Conservation (phyloP, 345 rosid species). For the Barbarea vulgaris region DNA sequence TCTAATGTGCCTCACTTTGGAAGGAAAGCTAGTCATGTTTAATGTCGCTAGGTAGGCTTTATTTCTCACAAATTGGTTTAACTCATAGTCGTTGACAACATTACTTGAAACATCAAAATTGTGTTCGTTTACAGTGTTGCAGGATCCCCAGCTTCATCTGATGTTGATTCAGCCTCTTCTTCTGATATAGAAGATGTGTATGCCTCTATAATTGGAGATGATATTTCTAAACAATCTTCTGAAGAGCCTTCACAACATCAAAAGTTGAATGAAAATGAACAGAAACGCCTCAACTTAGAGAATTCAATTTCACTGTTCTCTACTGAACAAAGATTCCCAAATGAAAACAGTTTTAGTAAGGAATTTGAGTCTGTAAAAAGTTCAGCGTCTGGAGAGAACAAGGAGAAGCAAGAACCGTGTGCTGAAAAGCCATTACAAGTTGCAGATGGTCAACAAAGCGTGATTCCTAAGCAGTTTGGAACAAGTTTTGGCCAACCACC, state of each 20-base stretch:
- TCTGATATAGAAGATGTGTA: slow-evolving; percentile 59
- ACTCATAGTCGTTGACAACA: slow-evolving; percentile 9
- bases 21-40: slow-evolving; percentile 86
- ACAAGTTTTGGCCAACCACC: slow-evolving; percentile 47
- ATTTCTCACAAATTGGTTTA: slow-evolving; percentile 24
- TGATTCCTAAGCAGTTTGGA: slow-evolving; percentile 41
- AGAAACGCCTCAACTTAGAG: slow-evolving; percentile 38
- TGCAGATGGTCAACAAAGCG: slow-evolving; percentile 40
- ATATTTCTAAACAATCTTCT: slow-evolving; percentile 41
- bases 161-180: slow-evolving; percentile 43
- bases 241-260: slow-evolving; percentile 40
- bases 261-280: slow-evolving; percentile 38
- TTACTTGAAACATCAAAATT: slow-evolving; percentile 30
- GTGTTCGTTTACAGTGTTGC: slow-evolving; percentile 51
- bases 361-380: slow-evolving; percentile 36
- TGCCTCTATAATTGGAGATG: slow-evolving; percentile 38
- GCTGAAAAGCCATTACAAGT: slow-evolving; percentile 39
- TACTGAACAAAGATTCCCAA: slow-evolving; percentile 30
- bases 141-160: slow-evolving; percentile 45
- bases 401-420: slow-evolving; percentile 40
- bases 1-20: slow-evolving; percentile 83
- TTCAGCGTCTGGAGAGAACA: slow-evolving; percentile 38
- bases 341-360: slow-evolving; percentile 23
- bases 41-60: slow-evolving; percentile 72
- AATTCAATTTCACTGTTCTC: slow-evolving; percentile 36